These are phyloP conservation scores for Botryobasidium botryosum DNA, from an alignment of 768 basidiomycete species.

Conservation along the genomic window DNA sequence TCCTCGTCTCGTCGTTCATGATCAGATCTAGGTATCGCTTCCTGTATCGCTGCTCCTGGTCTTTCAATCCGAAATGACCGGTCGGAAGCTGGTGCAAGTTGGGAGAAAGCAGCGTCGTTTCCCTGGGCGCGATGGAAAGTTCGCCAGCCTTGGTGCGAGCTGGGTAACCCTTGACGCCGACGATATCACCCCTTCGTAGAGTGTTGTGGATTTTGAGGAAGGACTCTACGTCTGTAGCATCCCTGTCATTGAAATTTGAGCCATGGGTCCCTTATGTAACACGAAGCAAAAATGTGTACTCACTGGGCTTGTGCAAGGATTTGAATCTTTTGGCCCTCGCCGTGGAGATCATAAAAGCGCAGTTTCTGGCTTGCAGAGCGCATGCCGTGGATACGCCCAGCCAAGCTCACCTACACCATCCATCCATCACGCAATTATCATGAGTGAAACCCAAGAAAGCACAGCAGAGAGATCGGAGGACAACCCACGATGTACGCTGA, in stretches of 20 bases:
- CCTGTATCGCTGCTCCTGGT: slow-evolving; percentile 92
- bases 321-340: slow-evolving; percentile 86
- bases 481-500: slow-evolving; percentile 8
- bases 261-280: not conserved
- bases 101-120: slow-evolving; percentile 80
- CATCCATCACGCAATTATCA: no score
- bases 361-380: slow-evolving; percentile 70
- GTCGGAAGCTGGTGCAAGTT: slow-evolving; percentile 94
- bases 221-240: slow-evolving; percentile 40
- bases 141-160: slow-evolving; percentile 92
- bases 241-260: slow-evolving; percentile 24
- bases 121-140: slow-evolving; percentile 67
- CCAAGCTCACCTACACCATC: slow-evolving; percentile 43
- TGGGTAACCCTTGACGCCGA: slow-evolving; percentile 79
- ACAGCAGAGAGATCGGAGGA: no score
- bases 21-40: slow-evolving; percentile 99
- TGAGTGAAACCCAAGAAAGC: no score
- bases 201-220: slow-evolving; percentile 64
- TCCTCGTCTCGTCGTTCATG: slow-evolving; percentile 75
- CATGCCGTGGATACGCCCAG: slow-evolving; percentile 86
- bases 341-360: slow-evolving; percentile 84
- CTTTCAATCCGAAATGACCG: slow-evolving; percentile 84
- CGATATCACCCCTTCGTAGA: slow-evolving; percentile 91
- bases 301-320: slow-evolving; percentile 83
- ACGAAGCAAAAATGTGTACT: slow-evolving; percentile 17